A percentile compares a stretch with the other conserved stretches of the same genome.
phyloP scores from a whole-genome alignment of 1,284 basidiomycete genomes.

The Amylostereum areolatum region DNA sequence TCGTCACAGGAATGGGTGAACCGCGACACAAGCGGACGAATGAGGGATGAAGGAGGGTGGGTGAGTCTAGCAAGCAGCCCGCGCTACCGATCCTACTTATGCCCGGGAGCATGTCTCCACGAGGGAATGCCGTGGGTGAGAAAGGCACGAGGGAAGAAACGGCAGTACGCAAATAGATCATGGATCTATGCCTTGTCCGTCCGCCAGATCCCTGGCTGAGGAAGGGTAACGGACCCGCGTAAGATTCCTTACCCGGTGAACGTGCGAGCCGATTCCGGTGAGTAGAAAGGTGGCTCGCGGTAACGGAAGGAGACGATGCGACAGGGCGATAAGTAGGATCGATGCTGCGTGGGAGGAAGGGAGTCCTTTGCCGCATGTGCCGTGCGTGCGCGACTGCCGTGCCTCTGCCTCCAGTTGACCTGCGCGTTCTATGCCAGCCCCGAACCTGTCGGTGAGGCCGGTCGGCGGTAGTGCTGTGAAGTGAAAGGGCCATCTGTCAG shows the following conservation, averaged over 20 bases:
- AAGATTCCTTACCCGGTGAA: no score
- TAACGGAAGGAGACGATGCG: neutral
- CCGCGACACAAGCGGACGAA: neutral
- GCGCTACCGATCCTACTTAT: slow-evolving; percentile 9
- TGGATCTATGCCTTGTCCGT: neutral
- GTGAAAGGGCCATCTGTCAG: no score
- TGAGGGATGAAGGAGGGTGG: neutral
- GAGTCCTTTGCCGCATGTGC: no score
- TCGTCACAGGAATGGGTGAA: neutral
- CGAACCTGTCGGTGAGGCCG: no score
- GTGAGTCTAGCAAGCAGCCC: neutral
- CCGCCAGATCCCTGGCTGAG: slow-evolving; percentile 5
- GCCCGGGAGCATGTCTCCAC: slow-evolving; percentile 4
- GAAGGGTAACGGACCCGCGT: slow-evolving; percentile 1
- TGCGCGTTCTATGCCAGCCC: no score
- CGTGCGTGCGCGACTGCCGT: no score
- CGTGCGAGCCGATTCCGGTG: neutral
- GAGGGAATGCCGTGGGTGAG: slow-evolving; percentile 1
- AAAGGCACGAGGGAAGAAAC: slow-evolving; percentile 1
- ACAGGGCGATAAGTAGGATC: slow-evolving; percentile 1
- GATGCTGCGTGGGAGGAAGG: slow-evolving; percentile 3
- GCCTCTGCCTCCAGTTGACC: no score
- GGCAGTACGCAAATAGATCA: slow-evolving; percentile 3
- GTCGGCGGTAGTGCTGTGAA: no score
- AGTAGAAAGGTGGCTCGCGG: neutral